phyloP scores from a whole-genome alignment of 2,329 filamentous ascomycete species.

The Penicillium expansum region DNA sequence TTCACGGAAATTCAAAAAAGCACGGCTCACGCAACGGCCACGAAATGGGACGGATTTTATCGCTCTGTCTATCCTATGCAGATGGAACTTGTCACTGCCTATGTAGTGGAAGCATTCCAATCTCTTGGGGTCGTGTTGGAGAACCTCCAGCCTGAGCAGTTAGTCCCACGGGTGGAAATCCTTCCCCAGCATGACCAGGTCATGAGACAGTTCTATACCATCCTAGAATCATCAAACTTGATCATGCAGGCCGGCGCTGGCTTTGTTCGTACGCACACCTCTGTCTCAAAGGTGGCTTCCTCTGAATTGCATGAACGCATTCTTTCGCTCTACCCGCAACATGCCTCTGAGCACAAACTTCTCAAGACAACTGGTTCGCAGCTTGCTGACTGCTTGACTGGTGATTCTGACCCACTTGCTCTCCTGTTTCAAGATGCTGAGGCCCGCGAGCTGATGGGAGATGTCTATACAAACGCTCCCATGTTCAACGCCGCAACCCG shows the following conservation, averaged over 20 bases:
- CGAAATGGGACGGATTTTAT: no score
- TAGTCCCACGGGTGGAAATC: no score
- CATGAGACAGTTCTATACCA: neutral
- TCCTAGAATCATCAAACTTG: neutral
- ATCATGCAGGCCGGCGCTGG: neutral
- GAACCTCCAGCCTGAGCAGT: no score
- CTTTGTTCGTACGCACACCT: neutral
- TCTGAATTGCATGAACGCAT: constrained; percentile 10
- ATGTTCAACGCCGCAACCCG: constrained; percentile 21
- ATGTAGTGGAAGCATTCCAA: no score
- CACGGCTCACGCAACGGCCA: no score
- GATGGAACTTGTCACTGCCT: no score
- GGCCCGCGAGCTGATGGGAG: constrained; percentile 32
- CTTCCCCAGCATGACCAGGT: neutral
- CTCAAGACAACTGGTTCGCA: constrained; percentile 32
- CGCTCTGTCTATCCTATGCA: no score
- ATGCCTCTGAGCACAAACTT: constrained; percentile 34
- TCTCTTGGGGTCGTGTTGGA: no score
- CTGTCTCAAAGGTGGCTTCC: neutral
- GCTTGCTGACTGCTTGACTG: constrained; percentile 41
- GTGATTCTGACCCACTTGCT: constrained; percentile 36
- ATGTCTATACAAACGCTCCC: constrained; percentile 38
- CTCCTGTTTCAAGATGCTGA: constrained; percentile 41
- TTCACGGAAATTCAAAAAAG: no score
- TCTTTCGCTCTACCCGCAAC: constrained; percentile 30